These are phyloP conservation scores for Colletotrichum plurivorum DNA, from an alignment of 2,329 filamentous ascomycete species.

Conservation along the genomic window DNA sequence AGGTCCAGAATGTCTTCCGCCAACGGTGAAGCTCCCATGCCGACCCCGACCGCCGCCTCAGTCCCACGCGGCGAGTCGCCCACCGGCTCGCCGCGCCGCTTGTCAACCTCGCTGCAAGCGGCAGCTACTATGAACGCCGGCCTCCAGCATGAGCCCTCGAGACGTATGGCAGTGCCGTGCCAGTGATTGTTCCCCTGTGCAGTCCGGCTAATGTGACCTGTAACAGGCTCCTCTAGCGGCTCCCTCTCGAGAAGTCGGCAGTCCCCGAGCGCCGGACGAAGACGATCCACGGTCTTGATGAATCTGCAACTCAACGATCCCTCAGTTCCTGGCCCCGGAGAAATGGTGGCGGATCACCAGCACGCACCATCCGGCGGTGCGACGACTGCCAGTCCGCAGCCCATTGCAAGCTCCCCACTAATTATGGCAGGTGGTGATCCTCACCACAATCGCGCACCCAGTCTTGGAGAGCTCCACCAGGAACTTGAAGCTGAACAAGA, in stretches of 20 bases:
- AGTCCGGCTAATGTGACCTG: slow-evolving; percentile 28
- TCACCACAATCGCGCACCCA: slow-evolving; percentile 77
- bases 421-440: slow-evolving; percentile 60
- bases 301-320: slow-evolving; percentile 83
- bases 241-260: slow-evolving; percentile 62
- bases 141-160: slow-evolving; percentile 75
- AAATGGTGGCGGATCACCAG: slow-evolving; percentile 70
- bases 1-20: slow-evolving; percentile 39
- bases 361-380: slow-evolving; percentile 46
- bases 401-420: slow-evolving; percentile 63
- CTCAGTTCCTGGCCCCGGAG: slow-evolving; percentile 75
- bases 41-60: slow-evolving; percentile 23
- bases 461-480: slow-evolving; percentile 83
- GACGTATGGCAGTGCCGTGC: slow-evolving; percentile 60
- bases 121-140: slow-evolving; percentile 84
- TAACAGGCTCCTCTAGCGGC: slow-evolving; percentile 65
- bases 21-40: slow-evolving; percentile 36
- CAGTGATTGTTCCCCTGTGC: neutral
- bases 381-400: slow-evolving; percentile 58
- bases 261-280: slow-evolving; percentile 66
- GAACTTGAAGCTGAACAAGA: slow-evolving; percentile 86
- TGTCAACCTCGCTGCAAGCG: slow-evolving; percentile 80
- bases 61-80: slow-evolving; percentile 62
- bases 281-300: slow-evolving; percentile 79
- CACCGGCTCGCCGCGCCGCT: slow-evolving; percentile 73